phyloP scores from a whole-genome alignment of 768 basidiomycete genomes.

The button mushroom (Agaricus bisporus) region DNA sequence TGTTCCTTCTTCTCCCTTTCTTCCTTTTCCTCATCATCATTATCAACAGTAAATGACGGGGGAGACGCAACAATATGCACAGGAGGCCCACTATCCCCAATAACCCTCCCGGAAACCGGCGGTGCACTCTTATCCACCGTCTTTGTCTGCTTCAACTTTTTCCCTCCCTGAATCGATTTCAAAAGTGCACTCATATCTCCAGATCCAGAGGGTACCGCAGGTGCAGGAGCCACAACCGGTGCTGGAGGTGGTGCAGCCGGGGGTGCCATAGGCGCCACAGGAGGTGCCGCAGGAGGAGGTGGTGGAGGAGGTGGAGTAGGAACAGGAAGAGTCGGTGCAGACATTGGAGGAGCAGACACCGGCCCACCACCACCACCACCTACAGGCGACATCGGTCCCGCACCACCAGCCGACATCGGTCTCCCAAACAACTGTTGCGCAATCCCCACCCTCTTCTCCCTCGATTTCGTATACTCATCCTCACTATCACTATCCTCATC shows the following conservation, averaged over 20 bases:
- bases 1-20: conserved; percentile 27
- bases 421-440: conserved; percentile 78
- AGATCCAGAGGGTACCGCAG: conserved; percentile 27
- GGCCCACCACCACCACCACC: conserved; percentile 31
- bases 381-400: conserved; percentile 14
- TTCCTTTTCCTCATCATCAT: conserved; percentile 29
- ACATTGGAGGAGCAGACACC: conserved; percentile 17
- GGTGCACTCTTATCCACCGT: conserved; percentile 82
- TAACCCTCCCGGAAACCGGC: conserved; percentile 63
- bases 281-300: conserved; percentile 27
- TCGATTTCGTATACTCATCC: conserved; percentile 66
- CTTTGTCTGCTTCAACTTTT: conserved; percentile 62
- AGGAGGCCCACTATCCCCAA: conserved; percentile 71
- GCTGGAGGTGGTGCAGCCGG: conserved; percentile 26
- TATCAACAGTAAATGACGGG: conserved; percentile 22
- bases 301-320: conserved; percentile 19
- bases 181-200: conserved; percentile 65
- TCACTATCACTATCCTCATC: conserved; percentile 73
- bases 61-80: conserved; percentile 53
- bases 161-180: conserved; percentile 72
- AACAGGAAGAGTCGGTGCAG: conserved; percentile 19
- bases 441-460: conserved; percentile 61
- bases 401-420: conserved; percentile 51
- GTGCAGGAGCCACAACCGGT: conserved; percentile 24
- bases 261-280: conserved; percentile 32